Conservation (phyloP, 1,139 yeast species). For the Chernovozyma sophiae-reginae region DNA sequence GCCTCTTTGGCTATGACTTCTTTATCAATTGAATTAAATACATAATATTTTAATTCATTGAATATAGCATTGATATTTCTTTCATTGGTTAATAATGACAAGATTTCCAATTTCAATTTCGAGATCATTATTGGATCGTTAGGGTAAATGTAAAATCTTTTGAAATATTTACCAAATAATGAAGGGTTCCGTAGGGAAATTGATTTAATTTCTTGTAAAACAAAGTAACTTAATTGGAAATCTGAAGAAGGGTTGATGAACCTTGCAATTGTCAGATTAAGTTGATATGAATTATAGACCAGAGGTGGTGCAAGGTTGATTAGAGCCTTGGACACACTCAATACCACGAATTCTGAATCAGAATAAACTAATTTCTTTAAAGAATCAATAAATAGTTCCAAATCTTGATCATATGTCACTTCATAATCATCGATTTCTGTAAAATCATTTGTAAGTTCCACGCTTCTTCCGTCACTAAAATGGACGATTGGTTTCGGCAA, state of each 20-base stretch:
- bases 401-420: slow-evolving; percentile 50
- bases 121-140: slow-evolving; percentile 48
- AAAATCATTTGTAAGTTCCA: slow-evolving; percentile 18
- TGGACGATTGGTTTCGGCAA: slow-evolving; percentile 48
- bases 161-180: slow-evolving; percentile 42
- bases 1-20: slow-evolving; percentile 45
- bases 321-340: slow-evolving; percentile 57
- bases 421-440: slow-evolving; percentile 26
- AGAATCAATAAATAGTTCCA: slow-evolving; percentile 48
- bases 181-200: slow-evolving; percentile 35
- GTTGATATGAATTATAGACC: slow-evolving; percentile 42
- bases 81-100: slow-evolving; percentile 55
- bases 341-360: slow-evolving; percentile 56
- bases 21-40: slow-evolving; percentile 35
- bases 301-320: slow-evolving; percentile 52
- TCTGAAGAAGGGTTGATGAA: slow-evolving; percentile 25
- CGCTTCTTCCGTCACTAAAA: slow-evolving; percentile 19
- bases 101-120: slow-evolving; percentile 56
- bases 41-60: slow-evolving; percentile 67
- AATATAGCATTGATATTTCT: slow-evolving; percentile 50
- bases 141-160: slow-evolving; percentile 58
- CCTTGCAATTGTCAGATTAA: slow-evolving; percentile 50
- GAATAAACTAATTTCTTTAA: slow-evolving; percentile 43
- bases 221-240: slow-evolving; percentile 30
- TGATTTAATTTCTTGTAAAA: slow-evolving; percentile 40